These are phyloP conservation scores for Paragyromitra xinjiangensis DNA, from an alignment of 495 filamentous ascomycete genomes.

Conservation along the genomic window DNA sequence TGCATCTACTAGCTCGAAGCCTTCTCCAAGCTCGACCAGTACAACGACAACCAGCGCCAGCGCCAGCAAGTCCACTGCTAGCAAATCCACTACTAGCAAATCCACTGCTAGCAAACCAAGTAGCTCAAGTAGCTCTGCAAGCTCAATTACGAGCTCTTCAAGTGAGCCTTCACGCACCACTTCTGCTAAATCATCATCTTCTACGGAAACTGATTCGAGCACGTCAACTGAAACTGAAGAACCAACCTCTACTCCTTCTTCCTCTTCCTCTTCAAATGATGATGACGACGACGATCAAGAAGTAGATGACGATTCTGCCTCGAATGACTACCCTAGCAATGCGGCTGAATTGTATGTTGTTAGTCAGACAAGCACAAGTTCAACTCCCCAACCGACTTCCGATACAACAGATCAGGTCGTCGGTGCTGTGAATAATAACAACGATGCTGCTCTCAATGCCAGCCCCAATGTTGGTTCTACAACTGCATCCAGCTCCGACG, in stretches of 20 bases:
- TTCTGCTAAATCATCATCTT: constrained; percentile 29
- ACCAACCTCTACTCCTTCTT: constrained; percentile 19
- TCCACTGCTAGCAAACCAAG: constrained; percentile 12
- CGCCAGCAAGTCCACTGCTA: constrained; percentile 6
- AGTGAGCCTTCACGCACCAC: constrained; percentile 49
- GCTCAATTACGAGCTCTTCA: constrained; percentile 41
- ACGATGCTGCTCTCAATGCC: constrained; percentile 21
- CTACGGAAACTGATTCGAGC: constrained; percentile 42
- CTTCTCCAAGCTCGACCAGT: constrained; percentile 48
- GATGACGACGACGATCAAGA: not conserved
- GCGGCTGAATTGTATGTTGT: constrained; percentile 22
- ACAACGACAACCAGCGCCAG: constrained; percentile 34
- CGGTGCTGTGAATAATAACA: constrained; percentile 6
- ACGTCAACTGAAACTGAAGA: constrained; percentile 36
- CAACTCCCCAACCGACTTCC: constrained; percentile 7
- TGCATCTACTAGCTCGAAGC: constrained; percentile 38
- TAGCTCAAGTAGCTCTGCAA: constrained; percentile 29
- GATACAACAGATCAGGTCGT: not conserved
- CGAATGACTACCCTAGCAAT: constrained; percentile 14
- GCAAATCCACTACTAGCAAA: constrained; percentile 14
- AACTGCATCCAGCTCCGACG: constrained; percentile 4
- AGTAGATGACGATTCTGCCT: not conserved
- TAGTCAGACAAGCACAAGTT: not conserved
- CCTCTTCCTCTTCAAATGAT: not conserved
- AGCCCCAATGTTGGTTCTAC: constrained; percentile 6